Evolutionary conservation across 1,284 basidiomycete genomes (phyloP).

Genomic region (Ganoderma lingzhi): DNA sequence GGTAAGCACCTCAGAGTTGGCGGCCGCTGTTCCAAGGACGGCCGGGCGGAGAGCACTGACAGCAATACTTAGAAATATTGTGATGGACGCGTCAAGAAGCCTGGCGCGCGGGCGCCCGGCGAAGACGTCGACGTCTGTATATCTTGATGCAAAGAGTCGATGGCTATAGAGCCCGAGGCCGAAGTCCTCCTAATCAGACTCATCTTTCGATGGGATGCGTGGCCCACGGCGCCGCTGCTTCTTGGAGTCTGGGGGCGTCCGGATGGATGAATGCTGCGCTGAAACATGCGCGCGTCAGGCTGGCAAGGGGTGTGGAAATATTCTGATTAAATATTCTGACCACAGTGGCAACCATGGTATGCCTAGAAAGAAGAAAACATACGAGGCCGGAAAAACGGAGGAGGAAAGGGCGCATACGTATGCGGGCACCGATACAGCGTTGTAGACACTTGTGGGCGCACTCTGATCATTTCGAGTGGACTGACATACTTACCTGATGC

Average conservation of each 20-base stretch:
- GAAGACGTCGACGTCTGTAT: neutral
- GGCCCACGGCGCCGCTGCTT: neutral
- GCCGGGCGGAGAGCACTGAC: neutral
- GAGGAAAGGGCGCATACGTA: neutral
- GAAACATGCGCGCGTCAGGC: neutral
- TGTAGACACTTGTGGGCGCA: conserved; percentile 12
- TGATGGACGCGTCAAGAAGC: neutral
- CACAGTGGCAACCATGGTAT: neutral
- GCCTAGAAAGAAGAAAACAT: neutral
- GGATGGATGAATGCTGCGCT: neutral
- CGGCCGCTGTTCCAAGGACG: neutral
- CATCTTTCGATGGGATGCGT: neutral
- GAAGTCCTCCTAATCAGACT: neutral
- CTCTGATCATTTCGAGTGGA: neutral
- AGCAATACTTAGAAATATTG: neutral
- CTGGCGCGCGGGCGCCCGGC: neutral
- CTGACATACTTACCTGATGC: conserved; percentile 8
- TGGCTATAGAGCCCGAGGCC: neutral
- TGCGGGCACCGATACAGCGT: neutral
- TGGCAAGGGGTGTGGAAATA: neutral
- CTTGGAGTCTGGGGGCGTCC: neutral
- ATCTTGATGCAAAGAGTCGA: neutral
- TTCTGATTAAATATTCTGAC: neutral
- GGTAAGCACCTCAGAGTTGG: neutral
- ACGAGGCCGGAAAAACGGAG: neutral